Base-by-base conservation (phyloP, 164 flowering plant genomes). In the Protea cynaroides region DNA sequence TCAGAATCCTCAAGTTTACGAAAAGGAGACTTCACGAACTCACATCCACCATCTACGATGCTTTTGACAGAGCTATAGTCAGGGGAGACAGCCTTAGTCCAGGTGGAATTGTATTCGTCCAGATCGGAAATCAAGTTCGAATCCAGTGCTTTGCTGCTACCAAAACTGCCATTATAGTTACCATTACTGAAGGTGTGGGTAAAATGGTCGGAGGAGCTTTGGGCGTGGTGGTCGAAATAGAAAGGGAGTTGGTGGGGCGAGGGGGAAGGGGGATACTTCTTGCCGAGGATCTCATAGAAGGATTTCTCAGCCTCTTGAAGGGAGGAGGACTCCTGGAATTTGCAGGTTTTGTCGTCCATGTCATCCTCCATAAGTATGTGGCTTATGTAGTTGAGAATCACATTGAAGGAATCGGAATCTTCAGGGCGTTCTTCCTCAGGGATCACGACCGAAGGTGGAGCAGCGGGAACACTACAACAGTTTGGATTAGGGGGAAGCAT, bases 311-410 rank as follows among this genome's bases (percentile, higher is more conserved):
- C 88, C 7, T 85, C 92, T 71, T 84, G 90, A 68, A 90, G 85
- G 58, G 85, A 90, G 64, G 81, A 79, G 21, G 92, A 85, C 44
- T 90, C 92, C 68, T 89, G 95, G 66, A 82, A 83, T 89, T 83
- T 82, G 57, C 83, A 84, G 17, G 75, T 71, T 76, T 86, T 81
- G 18, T 86, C 97, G 55, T 86, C 98, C 77, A 87, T 82, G 61
- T 90, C 95, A 72, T 93, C 98, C 65, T 93, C 96, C 97, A 90
- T 87, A 24, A 93, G 90, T 68, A 90, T 84, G 78, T 84, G 80
- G 69, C 66, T 85, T 61, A 93, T 89, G 75, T 80, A 90, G 9
- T 75, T 74, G 71, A 90, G 79, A 46, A 85, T 79, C 3, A 73
- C 75, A 77, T 90, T 92, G 8, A 92, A 88, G 56, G 85, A 85